Evolutionary conservation across 2,329 filamentous ascomycete genomes (phyloP).

Genomic region (Exophiala dermatitidis): DNA sequence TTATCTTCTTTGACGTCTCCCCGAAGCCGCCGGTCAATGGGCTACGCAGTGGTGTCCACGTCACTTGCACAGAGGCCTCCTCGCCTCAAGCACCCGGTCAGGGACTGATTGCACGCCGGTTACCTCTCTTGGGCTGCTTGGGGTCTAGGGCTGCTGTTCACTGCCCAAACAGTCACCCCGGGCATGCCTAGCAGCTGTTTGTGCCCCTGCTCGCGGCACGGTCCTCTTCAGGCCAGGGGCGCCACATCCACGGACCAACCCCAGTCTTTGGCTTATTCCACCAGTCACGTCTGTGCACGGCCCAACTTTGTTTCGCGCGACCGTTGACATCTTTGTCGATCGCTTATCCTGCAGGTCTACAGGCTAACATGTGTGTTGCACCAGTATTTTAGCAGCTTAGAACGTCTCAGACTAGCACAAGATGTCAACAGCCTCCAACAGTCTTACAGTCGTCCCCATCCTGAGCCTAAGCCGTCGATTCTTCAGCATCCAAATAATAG

Average conservation of each 20-base stretch:
- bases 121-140: slow-evolving; percentile 3
- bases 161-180: slow-evolving; percentile 3
- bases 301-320: slow-evolving; percentile 1
- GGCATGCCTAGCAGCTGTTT: background rate
- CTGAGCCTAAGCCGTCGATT: slow-evolving; percentile 12
- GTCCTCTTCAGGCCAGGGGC: background rate
- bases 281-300: background rate
- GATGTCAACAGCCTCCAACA: slow-evolving; percentile 20
- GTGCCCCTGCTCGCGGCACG: slow-evolving; percentile 5
- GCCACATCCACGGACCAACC: background rate
- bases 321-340: slow-evolving; percentile 18
- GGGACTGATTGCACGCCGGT: background rate
- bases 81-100: background rate
- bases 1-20: background rate
- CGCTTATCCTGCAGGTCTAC: slow-evolving; percentile 19
- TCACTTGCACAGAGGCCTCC: background rate
- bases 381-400: slow-evolving; percentile 32
- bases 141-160: slow-evolving; percentile 15
- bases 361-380: slow-evolving; percentile 26
- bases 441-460: slow-evolving; percentile 1
- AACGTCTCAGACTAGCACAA: slow-evolving; percentile 31
- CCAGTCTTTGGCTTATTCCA: background rate
- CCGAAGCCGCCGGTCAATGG: background rate
- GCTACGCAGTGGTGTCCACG: background rate
- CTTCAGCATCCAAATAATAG: slow-evolving; percentile 6